These are phyloP conservation scores for Paralagenidium karlingii DNA, from an alignment of 352 stramenopile genomes.

Conservation along the genomic window DNA sequence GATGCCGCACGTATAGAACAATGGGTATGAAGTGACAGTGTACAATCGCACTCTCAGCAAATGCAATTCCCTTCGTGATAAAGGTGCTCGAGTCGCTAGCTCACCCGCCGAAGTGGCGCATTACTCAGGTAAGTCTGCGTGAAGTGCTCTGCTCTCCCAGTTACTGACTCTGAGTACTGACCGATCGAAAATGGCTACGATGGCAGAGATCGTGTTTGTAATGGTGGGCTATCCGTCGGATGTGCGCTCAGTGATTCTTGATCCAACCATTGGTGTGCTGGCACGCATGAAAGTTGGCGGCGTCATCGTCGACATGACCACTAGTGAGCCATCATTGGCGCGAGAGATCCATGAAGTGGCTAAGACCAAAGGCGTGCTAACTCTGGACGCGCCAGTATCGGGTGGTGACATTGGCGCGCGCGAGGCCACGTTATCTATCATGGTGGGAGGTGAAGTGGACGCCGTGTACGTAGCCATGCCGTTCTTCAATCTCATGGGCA, in stretches of 20 bases:
- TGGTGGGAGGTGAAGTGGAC: constrained; percentile 82
- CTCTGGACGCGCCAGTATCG: constrained; percentile 75
- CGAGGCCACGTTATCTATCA: constrained; percentile 82
- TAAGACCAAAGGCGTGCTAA: constrained; percentile 54
- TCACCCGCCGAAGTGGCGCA: constrained; percentile 72
- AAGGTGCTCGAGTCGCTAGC: constrained; percentile 53
- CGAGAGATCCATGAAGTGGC: constrained; percentile 76
- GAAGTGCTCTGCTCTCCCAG: not conserved
- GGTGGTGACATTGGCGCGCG: constrained; percentile 81
- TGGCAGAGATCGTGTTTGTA: constrained; percentile 79
- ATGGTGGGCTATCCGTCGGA: constrained; percentile 84
- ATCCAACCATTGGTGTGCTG: constrained; percentile 45
- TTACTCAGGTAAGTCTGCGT: constrained; percentile 29
- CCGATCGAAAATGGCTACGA: constrained; percentile 1
- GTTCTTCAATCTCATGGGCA: constrained; percentile 82
- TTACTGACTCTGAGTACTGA: not conserved
- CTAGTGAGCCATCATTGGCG: constrained; percentile 74
- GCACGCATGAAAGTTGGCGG: constrained; percentile 61
- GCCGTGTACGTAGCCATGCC: constrained; percentile 70
- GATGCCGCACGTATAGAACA: constrained; percentile 21
- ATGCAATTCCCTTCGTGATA: constrained; percentile 58
- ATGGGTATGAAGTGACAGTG: constrained; percentile 76
- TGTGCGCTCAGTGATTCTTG: constrained; percentile 63
- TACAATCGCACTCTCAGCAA: constrained; percentile 81
- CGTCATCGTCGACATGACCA: constrained; percentile 88